Conservation (phyloP, 2,329 filamentous ascomycete species). For the Venturiaceae sp. region DNA sequence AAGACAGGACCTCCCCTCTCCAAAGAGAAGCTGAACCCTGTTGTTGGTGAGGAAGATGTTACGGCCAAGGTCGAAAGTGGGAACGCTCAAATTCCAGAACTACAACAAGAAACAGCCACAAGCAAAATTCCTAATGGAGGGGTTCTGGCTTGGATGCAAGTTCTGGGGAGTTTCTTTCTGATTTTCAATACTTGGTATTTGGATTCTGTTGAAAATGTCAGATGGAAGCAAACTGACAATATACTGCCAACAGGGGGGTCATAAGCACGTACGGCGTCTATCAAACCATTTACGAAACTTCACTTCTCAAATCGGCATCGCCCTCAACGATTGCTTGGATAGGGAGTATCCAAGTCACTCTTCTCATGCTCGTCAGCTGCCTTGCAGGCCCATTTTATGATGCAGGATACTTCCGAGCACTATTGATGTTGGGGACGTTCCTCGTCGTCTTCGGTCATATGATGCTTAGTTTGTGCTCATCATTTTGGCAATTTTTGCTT, state of each 20-base stretch:
- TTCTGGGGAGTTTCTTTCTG: slow-evolving; percentile 36
- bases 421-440: slow-evolving; percentile 32
- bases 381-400: slow-evolving; percentile 41
- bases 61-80: no score
- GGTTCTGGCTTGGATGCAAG: slow-evolving; percentile 36
- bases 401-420: slow-evolving; percentile 33
- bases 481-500: slow-evolving; percentile 41
- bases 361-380: slow-evolving; percentile 35
- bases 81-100: no score
- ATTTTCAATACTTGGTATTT: slow-evolving; percentile 37
- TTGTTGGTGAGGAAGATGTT: no score
- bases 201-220: background rate
- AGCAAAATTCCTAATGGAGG: slow-evolving; percentile 37
- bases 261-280: slow-evolving; percentile 40
- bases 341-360: slow-evolving; percentile 37
- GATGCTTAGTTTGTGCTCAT: slow-evolving; percentile 38
- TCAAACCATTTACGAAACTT: slow-evolving; percentile 37
- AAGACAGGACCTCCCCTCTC: no score
- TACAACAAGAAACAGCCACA: no score
- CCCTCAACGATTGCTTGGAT: slow-evolving; percentile 40
- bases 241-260: slow-evolving; percentile 22
- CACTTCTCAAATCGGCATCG: slow-evolving; percentile 25
- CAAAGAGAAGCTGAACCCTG: no score
- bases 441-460: slow-evolving; percentile 40
- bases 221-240: background rate